These are phyloP conservation scores for Fusarium bulbicola DNA, from an alignment of 2,329 filamentous ascomycete species.

Conservation along the genomic window DNA sequence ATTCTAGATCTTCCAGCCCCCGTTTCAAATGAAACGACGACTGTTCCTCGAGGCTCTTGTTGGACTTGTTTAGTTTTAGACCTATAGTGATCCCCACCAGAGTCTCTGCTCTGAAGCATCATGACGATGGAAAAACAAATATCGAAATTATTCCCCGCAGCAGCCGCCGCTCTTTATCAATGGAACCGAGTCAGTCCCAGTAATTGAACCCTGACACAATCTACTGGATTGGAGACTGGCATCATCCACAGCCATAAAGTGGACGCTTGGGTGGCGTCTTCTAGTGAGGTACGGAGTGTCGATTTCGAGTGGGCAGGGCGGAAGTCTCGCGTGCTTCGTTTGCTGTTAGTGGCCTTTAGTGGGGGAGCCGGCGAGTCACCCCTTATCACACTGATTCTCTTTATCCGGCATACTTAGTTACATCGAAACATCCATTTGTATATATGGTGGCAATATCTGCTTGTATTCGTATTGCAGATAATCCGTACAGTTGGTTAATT, in stretches of 20 bases:
- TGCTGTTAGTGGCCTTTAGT: conserved; percentile 29
- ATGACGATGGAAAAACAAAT: conserved; percentile 7
- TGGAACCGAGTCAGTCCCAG: conserved; percentile 11
- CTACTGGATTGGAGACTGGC: neutral
- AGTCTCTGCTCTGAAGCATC: neutral
- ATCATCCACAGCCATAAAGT: conserved; percentile 20
- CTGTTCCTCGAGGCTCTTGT: neutral
- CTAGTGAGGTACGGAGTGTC: conserved; percentile 19
- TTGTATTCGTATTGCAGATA: neutral
- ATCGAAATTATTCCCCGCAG: conserved; percentile 23
- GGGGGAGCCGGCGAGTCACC: conserved; percentile 16
- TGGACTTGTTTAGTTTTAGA: conserved; percentile 3
- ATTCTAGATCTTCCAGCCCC: conserved; percentile 10
- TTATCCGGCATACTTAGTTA: neutral
- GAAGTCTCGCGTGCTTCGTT: conserved; percentile 20
- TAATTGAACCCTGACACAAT: conserved; percentile 6
- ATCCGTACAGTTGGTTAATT: neutral
- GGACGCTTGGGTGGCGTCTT: conserved; percentile 30
- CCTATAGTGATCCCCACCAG: neutral
- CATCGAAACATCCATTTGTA: neutral
- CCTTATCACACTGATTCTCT: conserved; percentile 21
- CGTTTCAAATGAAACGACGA: conserved; percentile 19
- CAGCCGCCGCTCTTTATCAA: conserved; percentile 24
- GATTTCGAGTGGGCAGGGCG: conserved; percentile 23
- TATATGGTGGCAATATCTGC: neutral